Conservation (phyloP, 257 asterid species). For the Capsicum chinense region DNA sequence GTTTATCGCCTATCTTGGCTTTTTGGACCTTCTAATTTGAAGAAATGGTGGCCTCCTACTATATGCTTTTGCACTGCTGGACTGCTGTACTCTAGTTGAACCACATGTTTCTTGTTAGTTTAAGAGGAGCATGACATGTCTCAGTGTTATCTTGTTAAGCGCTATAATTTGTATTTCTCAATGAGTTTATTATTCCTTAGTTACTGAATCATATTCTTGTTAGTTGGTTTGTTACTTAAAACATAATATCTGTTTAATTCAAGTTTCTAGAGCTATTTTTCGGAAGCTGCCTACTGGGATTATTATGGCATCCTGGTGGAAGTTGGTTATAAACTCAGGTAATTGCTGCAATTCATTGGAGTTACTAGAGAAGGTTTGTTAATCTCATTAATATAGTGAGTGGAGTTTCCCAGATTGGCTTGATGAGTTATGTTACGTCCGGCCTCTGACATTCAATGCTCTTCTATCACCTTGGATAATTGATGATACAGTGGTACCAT, state of each 20-base stretch:
- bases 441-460: neutral
- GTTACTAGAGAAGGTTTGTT: neutral
- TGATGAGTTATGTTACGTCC: neutral
- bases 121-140: conserved; percentile 17
- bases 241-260: neutral
- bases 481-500: neutral
- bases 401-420: neutral
- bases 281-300: neutral
- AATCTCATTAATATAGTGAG: neutral
- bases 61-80: conserved; percentile 12
- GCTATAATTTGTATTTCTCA: neutral
- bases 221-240: neutral
- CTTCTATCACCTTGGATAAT: neutral
- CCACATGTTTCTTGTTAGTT: neutral
- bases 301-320: neutral
- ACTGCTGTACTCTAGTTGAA: neutral
- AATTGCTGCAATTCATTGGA: neutral
- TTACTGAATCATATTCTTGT: conserved; percentile 2
- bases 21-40: conserved; percentile 5
- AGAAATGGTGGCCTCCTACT: conserved; percentile 26
- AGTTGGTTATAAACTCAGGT: neutral
- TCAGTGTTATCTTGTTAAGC: neutral
- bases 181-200: neutral
- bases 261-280: neutral
- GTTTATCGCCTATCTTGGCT: neutral